Evolutionary conservation across 805 yeast genomes (phyloP), one percentile per base, ranked within the genome.

Genomic region (Suhomyces vadensis): DNA sequence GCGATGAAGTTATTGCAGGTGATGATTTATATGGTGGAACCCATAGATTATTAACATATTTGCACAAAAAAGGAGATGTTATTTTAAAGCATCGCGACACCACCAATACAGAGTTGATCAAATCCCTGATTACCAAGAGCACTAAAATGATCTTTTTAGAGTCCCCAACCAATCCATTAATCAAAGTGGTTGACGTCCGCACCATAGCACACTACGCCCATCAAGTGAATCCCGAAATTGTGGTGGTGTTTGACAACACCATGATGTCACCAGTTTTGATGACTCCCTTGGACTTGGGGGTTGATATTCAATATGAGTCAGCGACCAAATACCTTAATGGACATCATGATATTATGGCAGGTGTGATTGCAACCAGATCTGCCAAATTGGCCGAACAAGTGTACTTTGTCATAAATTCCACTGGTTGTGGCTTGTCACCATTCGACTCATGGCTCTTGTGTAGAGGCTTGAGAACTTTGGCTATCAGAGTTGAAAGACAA

Each of bases 311-410:
- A 45, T 92, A 91, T 63, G 98, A 91, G 63, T 83, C 92, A 9
- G 97, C 95, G 11, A 91, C 98, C 35, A 91, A 91, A 66, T 91
- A 87, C 60, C 73, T 91, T 54, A 86, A 90, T 57, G 97, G 97
- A 6, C 98, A 91, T 63, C 98, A 91, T 65, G 97, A 92, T 63
- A 80, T 91, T 56, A 91, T 91, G 98, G 97, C 96, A 19, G 98
- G 98, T 45, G 82, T 87, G 11, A 71, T 91, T 46, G 95, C 96
- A 19, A 81, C 85, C 21, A 76, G 83, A 49, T 74, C 73, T 41
- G 67, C 77, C 19, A 74, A 77, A 43, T 67, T 91, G 37, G 92
- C 90, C 13, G 83, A 86, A 43, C 71, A 78, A 35, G 55, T 92
- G 9, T 87, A 78, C 62, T 85, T 79, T 61, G 85, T 87, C 23